Conservation (phyloP, 2,329 filamentous ascomycete species). For the Talaromyces pinophilus region DNA sequence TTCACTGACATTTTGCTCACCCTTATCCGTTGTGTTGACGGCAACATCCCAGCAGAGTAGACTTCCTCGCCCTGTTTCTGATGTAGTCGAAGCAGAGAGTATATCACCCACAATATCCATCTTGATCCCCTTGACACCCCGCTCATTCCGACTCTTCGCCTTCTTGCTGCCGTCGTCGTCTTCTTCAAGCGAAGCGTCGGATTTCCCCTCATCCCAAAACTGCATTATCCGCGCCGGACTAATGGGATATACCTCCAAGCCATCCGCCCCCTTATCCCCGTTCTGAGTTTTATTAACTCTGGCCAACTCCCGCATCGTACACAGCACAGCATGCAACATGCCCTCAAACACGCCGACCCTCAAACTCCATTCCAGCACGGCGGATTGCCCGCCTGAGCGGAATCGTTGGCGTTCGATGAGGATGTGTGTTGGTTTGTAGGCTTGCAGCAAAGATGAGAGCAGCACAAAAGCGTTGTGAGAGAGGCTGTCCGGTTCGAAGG, state of each 20-base stretch:
- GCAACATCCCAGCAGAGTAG: conserved; percentile 4
- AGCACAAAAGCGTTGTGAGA: conserved; percentile 59
- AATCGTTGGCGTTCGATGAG: conserved; percentile 69
- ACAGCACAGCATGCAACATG: conserved; percentile 73
- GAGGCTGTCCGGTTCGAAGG: conserved; percentile 57
- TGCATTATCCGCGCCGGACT: conserved; percentile 57
- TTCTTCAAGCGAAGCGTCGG: not conserved
- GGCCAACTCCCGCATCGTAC: conserved; percentile 53
- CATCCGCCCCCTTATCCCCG: conserved; percentile 42
- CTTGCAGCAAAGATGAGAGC: conserved; percentile 51
- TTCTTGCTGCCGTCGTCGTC: conserved; percentile 19
- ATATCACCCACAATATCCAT: conserved; percentile 58
- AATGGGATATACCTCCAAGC: conserved; percentile 52
- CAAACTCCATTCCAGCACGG: conserved; percentile 79
- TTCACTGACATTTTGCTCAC: not conserved
- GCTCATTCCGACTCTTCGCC: conserved; percentile 25
- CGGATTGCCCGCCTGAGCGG: conserved; percentile 63
- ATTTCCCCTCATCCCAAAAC: conserved; percentile 50
- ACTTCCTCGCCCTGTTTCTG: not conserved
- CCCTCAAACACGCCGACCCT: conserved; percentile 79
- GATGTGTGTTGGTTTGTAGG: conserved; percentile 64
- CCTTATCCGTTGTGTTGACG: not conserved
- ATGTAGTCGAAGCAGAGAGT: not conserved
- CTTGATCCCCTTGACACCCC: conserved; percentile 54
- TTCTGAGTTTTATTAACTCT: not conserved